Conservation (phyloP, 176 grass and related monocot genomes). For the Zea mays region DNA sequence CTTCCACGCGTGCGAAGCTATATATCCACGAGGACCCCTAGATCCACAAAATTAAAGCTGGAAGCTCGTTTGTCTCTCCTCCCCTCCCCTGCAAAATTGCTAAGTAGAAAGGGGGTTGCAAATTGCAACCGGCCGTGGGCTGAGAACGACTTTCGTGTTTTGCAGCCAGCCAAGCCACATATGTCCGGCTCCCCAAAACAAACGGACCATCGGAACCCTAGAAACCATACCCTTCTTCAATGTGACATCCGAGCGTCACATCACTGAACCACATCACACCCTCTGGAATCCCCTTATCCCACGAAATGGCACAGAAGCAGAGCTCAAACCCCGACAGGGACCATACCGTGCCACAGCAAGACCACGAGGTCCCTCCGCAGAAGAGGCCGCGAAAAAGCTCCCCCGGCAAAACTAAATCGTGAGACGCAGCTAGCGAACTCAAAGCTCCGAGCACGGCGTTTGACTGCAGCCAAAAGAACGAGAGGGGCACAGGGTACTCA, state of each 20-base stretch:
- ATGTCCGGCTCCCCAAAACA: not conserved
- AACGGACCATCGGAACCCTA: slow-evolving; percentile 4
- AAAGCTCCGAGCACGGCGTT: not conserved
- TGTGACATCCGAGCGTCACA: not conserved
- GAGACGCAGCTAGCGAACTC: not conserved
- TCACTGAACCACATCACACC: not conserved
- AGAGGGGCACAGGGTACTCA: not conserved
- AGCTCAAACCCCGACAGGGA: not conserved
- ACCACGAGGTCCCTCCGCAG: not conserved
- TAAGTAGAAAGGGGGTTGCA: not conserved
- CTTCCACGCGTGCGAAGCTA: not conserved
- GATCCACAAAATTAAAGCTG: slow-evolving; percentile 12
- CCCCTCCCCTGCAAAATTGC: not conserved
- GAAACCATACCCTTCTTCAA: not conserved
- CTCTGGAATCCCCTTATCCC: not conserved
- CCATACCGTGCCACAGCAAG: not conserved
- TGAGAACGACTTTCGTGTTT: not conserved
- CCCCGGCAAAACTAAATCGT: not conserved
- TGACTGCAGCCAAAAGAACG: not conserved
- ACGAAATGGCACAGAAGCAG: not conserved
- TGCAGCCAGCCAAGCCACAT: not conserved
- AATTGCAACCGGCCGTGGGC: not conserved
- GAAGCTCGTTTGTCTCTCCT: not conserved
- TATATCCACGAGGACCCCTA: not conserved
- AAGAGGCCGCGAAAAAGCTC: not conserved